These are phyloP conservation scores for Fusarium sp. DNA, from an alignment of 2,329 filamentous ascomycete species.

Conservation along the genomic window DNA sequence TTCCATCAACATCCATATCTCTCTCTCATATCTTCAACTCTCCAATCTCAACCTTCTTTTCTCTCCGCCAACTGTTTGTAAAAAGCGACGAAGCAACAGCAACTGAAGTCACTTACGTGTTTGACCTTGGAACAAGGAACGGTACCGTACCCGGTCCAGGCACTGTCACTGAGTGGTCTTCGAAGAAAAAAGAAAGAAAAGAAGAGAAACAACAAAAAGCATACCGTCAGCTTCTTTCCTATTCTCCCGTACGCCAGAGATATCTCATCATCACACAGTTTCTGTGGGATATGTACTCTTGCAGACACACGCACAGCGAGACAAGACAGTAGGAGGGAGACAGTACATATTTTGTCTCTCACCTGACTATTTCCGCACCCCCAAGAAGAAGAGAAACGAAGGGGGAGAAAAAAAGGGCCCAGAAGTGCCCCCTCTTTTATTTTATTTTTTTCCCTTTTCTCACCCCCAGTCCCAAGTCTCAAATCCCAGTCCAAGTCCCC, in stretches of 20 bases:
- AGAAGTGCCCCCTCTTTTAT: slow-evolving; percentile 35
- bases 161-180: not conserved
- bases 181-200: not conserved
- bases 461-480: slow-evolving; percentile 33
- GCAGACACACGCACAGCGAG: slow-evolving; percentile 11
- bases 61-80: not conserved
- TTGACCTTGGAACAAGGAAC: not conserved
- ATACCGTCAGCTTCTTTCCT: not conserved
- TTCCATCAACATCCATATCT: slow-evolving; percentile 10
- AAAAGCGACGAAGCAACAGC: not conserved
- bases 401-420: slow-evolving; percentile 15
- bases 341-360: slow-evolving; percentile 27
- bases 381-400: slow-evolving; percentile 19
- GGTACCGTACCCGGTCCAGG: not conserved
- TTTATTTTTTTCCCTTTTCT: slow-evolving; percentile 16
- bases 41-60: slow-evolving; percentile 15
- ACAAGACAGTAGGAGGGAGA: slow-evolving; percentile 19
- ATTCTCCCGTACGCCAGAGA: not conserved
- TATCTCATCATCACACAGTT: slow-evolving; percentile 5
- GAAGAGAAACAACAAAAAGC: not conserved
- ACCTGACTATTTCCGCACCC: slow-evolving; percentile 40
- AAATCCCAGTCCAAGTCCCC: slow-evolving; percentile 31
- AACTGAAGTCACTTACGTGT: not conserved
- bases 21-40: not conserved
- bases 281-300: slow-evolving; percentile 15